These are phyloP conservation scores for Arthrobotrys pseudoclavata DNA, from an alignment of 2,329 filamentous ascomycete genomes.

Conservation along the genomic window DNA sequence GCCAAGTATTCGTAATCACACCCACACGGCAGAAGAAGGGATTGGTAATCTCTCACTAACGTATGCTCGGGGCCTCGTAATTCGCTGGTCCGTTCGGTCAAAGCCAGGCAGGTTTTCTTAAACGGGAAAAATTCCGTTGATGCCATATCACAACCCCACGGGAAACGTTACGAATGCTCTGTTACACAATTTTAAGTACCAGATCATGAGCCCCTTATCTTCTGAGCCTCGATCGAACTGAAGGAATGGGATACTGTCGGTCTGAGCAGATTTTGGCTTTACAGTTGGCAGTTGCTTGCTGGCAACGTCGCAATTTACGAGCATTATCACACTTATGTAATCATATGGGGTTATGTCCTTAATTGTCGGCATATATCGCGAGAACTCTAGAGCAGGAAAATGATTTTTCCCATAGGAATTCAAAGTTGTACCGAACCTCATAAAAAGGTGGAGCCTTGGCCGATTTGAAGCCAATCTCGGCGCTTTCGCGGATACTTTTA, in stretches of 20 bases:
- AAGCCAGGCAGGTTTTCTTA: neutral
- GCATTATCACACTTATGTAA: neutral
- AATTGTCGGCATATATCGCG: neutral
- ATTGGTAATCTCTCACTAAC: slow-evolving; percentile 56
- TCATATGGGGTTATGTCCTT: neutral
- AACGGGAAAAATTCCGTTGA: slow-evolving; percentile 4
- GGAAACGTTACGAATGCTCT: neutral
- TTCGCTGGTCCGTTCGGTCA: slow-evolving; percentile 22
- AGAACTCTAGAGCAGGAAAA: neutral
- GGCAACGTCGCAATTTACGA: neutral
- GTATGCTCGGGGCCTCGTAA: slow-evolving; percentile 5
- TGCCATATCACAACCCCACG: neutral
- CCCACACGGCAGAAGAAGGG: slow-evolving; percentile 32
- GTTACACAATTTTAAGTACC: neutral
- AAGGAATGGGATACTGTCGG: neutral
- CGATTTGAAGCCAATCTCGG: neutral
- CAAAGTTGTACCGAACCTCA: neutral
- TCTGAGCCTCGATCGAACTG: neutral
- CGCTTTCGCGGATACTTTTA: slow-evolving; percentile 14
- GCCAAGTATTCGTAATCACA: slow-evolving; percentile 46
- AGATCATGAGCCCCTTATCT: neutral
- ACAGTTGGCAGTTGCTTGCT: no score
- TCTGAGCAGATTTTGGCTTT: no score
- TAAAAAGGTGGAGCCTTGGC: neutral
- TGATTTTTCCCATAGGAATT: neutral